Evolutionary conservation across 257 asterid species (phyloP), one percentile per base, ranked within the genome.

Genomic region (Ophiorrhiza pumila): DNA sequence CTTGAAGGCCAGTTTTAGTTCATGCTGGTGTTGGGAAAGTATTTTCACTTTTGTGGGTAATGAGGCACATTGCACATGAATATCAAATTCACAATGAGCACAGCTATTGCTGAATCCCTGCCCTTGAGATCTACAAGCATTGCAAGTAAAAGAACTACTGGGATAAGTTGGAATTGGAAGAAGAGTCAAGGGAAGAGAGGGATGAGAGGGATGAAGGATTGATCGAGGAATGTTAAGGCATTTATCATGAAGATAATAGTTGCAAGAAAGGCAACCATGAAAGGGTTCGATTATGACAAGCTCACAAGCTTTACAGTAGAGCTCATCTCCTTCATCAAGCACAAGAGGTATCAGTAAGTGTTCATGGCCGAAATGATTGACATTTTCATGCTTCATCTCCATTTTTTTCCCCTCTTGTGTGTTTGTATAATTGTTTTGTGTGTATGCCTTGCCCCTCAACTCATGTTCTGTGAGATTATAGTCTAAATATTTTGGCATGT

Each of bases 341-440:
- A 71, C 61, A 0, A 78, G 68, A 3, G 56, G 76, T 75, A 57
- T 69, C 72, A 85, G 34, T 41, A 87, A 77, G 68, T 85, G 88
- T 53, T 83, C 80, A 22, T 87, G 89, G 85, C 89, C 81, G 80
- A 85, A 85, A 64, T 87, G 92, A n/a, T 75, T 75, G 68, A 37
- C 60, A 42, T 7, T 64, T 43, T 34, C 43, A 62, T 42, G 12
- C 25, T 45, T 29, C 76, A 71, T 71, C 20, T 18, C 52, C 35
- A n/a, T n/a, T n/a, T n/a, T n/a, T n/a, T 57, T 14, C 1, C 9
- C 11, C 14, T 15, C 52, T 46, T 46, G 20, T 11, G 14, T 46
- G 52, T 46, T 11, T 11, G 14, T 11, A 20, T 46, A 13, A 46
- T 46, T 18, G 14, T 46, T 11, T 46, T 12, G 52, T 46, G 17